Percentiles rank a stretch among this genome's conserved stretches.
Conservation (phyloP, 2,329 filamentous ascomycete species). For the Monosporascus sp. region DNA sequence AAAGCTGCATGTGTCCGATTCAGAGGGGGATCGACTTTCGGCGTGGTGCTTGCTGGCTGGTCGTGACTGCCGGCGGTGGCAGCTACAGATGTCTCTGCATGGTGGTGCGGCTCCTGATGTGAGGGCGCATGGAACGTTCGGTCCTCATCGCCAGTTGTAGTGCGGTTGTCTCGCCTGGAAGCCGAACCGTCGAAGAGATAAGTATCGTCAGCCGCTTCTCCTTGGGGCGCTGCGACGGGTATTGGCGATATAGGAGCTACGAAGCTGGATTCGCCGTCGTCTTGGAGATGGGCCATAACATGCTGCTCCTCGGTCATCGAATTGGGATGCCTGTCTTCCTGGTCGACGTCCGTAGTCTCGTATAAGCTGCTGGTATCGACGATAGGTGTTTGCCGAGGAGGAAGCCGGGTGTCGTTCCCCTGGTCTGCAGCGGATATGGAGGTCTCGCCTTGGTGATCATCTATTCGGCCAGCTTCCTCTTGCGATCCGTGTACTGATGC, state of each 20-base stretch:
- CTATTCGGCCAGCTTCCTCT: not conserved
- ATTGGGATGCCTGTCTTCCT: conserved; percentile 36
- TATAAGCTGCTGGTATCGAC: conserved; percentile 23
- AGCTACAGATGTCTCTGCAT: not conserved
- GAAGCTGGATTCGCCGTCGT: conserved; percentile 65
- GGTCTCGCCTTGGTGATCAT: not conserved
- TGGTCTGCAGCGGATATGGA: not conserved
- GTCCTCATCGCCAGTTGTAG: not conserved
- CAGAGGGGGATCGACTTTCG: not conserved
- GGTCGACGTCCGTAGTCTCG: conserved; percentile 22
- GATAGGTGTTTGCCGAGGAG: not conserved
- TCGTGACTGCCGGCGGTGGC: not conserved
- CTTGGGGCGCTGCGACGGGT: conserved; percentile 34
- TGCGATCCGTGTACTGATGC: not conserved
- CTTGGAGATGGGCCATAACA: conserved; percentile 52
- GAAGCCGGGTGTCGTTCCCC: not conserved
- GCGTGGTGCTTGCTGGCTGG: not conserved
- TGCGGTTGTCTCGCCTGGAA: conserved; percentile 18
- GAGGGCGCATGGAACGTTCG: not conserved
- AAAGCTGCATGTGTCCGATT: not conserved
- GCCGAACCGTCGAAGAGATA: conserved; percentile 50
- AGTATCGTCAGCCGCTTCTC: conserved; percentile 49
- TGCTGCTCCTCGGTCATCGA: conserved; percentile 47
- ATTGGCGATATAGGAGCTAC: conserved; percentile 54
- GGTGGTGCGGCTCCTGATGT: not conserved